Base-by-base conservation (phyloP, 148 eudicot genomes). In the Silene conica region DNA sequence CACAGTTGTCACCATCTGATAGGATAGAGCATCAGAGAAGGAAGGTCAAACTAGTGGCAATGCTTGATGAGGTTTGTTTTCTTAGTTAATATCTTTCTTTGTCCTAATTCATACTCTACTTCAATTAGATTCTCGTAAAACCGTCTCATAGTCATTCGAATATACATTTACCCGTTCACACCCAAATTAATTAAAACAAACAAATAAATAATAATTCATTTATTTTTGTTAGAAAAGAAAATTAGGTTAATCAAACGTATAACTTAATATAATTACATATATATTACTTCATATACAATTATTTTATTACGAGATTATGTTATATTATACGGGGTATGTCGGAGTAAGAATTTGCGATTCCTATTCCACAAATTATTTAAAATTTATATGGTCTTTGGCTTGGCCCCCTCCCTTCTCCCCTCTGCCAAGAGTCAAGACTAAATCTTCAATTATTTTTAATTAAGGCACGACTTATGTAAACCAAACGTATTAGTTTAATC, bases 21-120 rank as follows among this genome's bases (percentile, higher is more conserved):
- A 89, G 94, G 82, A 85, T 89, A 67, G 98, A 93, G 72, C 96
- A 93, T 70, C 98, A 93, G 74, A 87, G 98, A 64, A 81, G 98
- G 77, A 93, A 93, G 89, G 93, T 90, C 90, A 93, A 93, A 89
- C 87, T 93, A 21, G 55, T 93, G 72, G 74, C 96, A 64, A 90
- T 93, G 96, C 89, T 93, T 75, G 98, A 93, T 74, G 98, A 93
- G 96, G 98, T 80, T 87, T 78, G 88, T 91, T 15, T 50, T 50
- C 55, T 50, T 50, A 13, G 15, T 48, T 10, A 48, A 48, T 48
- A 31, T 31, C 34, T 5, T 31, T 31, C 6, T 0, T 38, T 38
- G 43, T 38, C 9, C 8, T 6, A 38, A 38, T 38, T 38, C 8
- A 38, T 38, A 38, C 8, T 7, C 3, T 31, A 31, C 4, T 31